Evolutionary conservation across 257 asterid genomes (phyloP).

Genomic region (Penstemon newberryi): DNA sequence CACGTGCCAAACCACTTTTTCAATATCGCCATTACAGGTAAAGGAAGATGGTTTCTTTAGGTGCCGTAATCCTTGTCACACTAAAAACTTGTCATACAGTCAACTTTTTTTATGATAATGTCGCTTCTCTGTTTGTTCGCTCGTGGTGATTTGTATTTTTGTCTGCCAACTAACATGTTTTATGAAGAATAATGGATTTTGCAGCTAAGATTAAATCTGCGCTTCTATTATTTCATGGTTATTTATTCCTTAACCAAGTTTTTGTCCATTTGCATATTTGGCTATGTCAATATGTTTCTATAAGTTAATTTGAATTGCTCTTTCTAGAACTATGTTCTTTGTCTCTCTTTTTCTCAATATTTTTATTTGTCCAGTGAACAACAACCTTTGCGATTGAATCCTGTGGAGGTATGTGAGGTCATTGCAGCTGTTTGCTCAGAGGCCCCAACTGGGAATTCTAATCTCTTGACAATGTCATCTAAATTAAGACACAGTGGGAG

Average conservation of each 20-base stretch:
- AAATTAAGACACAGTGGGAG: conserved; percentile 82
- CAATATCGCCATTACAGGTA: conserved; percentile 99
- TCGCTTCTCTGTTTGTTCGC: conserved; percentile 22
- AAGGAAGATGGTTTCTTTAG: conserved; percentile 28
- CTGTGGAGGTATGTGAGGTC: conserved; percentile 95
- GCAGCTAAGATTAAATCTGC: background rate
- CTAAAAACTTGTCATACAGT: background rate
- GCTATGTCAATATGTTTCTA: conserved; percentile 14
- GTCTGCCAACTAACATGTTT: conserved; percentile 13
- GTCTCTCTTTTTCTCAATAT: conserved; percentile 24
- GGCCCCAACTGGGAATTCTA: conserved; percentile 63
- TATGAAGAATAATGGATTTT: conserved; percentile 2
- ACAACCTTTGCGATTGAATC: conserved; percentile 89
- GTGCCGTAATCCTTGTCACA: conserved; percentile 13
- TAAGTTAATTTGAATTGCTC: conserved; percentile 27
- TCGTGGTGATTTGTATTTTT: conserved; percentile 18
- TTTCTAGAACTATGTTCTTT: conserved; percentile 5
- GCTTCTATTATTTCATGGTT: background rate
- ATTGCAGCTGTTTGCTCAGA: conserved; percentile 97
- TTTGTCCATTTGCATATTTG: conserved; percentile 15
- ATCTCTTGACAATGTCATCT: conserved; percentile 73
- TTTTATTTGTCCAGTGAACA: conserved; percentile 76
- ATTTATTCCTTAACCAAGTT: background rate
- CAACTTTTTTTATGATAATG: conserved; percentile 15
- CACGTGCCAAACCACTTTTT: conserved; percentile 92